Evolutionary conservation across 306 rosid genomes (phyloP).

Genomic region (Cucurbita pepo): DNA sequence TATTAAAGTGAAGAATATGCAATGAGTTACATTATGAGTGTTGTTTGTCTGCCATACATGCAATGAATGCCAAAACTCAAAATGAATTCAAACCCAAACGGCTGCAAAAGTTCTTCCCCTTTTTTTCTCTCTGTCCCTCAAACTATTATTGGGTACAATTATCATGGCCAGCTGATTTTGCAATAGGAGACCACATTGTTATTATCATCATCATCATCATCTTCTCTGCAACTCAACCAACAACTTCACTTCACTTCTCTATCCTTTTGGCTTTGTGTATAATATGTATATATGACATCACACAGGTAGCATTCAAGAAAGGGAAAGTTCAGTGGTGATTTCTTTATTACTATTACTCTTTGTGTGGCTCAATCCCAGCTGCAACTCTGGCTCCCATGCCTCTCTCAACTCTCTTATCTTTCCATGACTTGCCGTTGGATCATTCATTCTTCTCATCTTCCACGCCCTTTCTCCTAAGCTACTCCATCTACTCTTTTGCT

Average conservation of each 20-base stretch:
- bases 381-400: constrained; percentile 40
- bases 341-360: constrained; percentile 7
- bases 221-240: background rate
- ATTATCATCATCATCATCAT: background rate
- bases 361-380: constrained; percentile 33
- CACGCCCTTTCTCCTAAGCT: background rate
- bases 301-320: constrained; percentile 14
- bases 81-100: background rate
- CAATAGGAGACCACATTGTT: background rate
- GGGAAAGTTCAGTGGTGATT: constrained; percentile 57
- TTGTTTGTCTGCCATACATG: no score
- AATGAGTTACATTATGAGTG: no score
- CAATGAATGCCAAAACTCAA: no score
- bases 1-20: no score
- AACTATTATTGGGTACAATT: background rate
- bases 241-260: background rate
- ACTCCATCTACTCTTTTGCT: background rate
- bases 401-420: background rate
- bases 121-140: background rate
- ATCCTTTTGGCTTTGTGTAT: background rate
- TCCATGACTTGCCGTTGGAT: background rate
- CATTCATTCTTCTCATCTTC: constrained; percentile 4
- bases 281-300: background rate
- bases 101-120: no score
- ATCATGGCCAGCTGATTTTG: background rate